A percentile compares a stretch with the other conserved stretches of the same genome.
These are phyloP conservation scores for Corrigiola litoralis DNA, from an alignment of 179 eudicot species.

Conservation along the genomic window DNA sequence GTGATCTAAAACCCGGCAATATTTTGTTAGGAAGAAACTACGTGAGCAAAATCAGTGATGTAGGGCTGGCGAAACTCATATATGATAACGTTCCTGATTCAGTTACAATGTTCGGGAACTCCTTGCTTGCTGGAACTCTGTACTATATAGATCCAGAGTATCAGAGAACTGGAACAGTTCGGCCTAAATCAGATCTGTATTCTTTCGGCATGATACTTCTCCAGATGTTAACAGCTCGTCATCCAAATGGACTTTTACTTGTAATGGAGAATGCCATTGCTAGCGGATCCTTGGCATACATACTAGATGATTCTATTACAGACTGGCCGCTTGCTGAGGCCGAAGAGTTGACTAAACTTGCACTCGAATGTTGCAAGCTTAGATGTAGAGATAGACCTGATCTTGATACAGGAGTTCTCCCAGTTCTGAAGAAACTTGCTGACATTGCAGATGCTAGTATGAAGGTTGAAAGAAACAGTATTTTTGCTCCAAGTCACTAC, in stretches of 20 bases:
- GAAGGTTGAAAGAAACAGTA: conserved; percentile 32
- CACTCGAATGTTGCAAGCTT: conserved; percentile 38
- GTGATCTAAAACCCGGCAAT: conserved; percentile 41
- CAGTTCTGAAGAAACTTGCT: conserved; percentile 35
- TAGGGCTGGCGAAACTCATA: conserved; percentile 39
- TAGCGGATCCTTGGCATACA: conserved; percentile 29
- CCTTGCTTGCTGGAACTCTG: conserved; percentile 40
- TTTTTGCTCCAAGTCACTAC: conserved; percentile 42
- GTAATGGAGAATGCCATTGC: conserved; percentile 42
- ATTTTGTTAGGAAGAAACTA: conserved; percentile 38
- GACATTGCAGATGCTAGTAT: conserved; percentile 46
- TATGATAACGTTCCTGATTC: conserved; percentile 34
- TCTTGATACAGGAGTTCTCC: conserved; percentile 34
- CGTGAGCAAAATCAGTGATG: conserved; percentile 41
- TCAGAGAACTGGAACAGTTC: conserved; percentile 40
- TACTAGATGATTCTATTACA: conserved; percentile 32
- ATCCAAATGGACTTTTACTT: conserved; percentile 37
- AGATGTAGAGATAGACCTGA: conserved; percentile 47
- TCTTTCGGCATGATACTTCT: conserved; percentile 40
- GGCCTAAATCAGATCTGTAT: conserved; percentile 40
- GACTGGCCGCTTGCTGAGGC: conserved; percentile 43
- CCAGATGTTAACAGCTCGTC: conserved; percentile 34
- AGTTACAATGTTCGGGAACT: conserved; percentile 34
- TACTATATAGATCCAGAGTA: conserved; percentile 43
- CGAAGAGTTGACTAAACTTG: conserved; percentile 34